Percentiles rank a stretch among this genome's conserved stretches.
Conservation (phyloP, 257 asterid species). For the Salvia miltiorrhiza region DNA sequence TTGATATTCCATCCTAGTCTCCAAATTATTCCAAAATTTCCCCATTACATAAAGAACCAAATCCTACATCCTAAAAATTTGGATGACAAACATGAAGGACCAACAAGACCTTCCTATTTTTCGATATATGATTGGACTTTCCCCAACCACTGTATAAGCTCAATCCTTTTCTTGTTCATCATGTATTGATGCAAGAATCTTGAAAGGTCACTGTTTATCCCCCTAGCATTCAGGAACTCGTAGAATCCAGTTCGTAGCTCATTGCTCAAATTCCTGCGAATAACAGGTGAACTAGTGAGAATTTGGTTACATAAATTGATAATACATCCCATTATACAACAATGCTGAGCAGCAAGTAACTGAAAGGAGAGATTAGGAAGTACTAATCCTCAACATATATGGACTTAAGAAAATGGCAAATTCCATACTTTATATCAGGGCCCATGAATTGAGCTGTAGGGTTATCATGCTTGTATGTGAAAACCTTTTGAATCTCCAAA, state of each 20-base stretch:
- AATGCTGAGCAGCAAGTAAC: neutral
- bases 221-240: constrained; percentile 46
- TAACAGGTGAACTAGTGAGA: constrained; percentile 20
- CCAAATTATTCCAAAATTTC: no score
- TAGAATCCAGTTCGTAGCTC: constrained; percentile 41
- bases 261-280: constrained; percentile 36
- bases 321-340: neutral
- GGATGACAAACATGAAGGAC: neutral
- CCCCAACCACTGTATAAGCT: constrained; percentile 48
- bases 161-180: constrained; percentile 56
- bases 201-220: constrained; percentile 44
- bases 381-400: neutral
- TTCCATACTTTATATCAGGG: constrained; percentile 48
- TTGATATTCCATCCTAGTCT: neutral
- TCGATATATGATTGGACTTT: constrained; percentile 34
- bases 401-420: neutral
- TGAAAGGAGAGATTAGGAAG: neutral
- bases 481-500: constrained; percentile 54
- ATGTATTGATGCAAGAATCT: constrained; percentile 53
- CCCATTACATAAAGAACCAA: no score
- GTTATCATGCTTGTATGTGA: constrained; percentile 27
- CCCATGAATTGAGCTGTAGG: constrained; percentile 47
- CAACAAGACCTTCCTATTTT: constrained; percentile 15
- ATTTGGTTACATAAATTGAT: neutral
- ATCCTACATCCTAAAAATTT: no score